Percentiles rank a stretch among this genome's conserved stretches.
Conservation (phyloP, 1,139 yeast genomes). For the Magnusiomyces sp. region DNA sequence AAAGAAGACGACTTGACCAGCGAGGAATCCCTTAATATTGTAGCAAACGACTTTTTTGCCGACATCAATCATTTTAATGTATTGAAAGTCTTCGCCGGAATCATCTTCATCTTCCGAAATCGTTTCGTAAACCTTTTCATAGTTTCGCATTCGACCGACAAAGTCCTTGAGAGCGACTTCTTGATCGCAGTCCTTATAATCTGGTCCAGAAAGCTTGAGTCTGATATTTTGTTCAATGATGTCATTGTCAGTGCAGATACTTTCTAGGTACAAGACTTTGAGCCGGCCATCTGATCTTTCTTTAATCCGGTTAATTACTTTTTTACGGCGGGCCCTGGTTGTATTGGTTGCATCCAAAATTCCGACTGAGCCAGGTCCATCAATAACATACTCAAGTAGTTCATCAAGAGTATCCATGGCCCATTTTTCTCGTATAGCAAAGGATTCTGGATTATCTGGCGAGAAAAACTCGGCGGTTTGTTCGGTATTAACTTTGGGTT, state of each 20-base stretch:
- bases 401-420: conserved; percentile 91
- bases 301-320: conserved; percentile 61
- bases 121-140: conserved; percentile 85
- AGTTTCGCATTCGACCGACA: conserved; percentile 69
- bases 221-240: conserved; percentile 76
- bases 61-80: conserved; percentile 91
- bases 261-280: conserved; percentile 77
- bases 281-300: conserved; percentile 65
- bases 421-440: conserved; percentile 78
- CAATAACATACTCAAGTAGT: conserved; percentile 66
- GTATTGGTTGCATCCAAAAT: conserved; percentile 91
- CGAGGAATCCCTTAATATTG: conserved; percentile 83
- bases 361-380: conserved; percentile 85
- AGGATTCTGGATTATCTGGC: conserved; percentile 63
- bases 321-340: conserved; percentile 61
- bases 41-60: conserved; percentile 90
- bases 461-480: conserved; percentile 82
- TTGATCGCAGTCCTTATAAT: conserved; percentile 80
- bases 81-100: conserved; percentile 56
- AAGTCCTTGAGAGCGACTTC: conserved; percentile 73
- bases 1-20: conserved; percentile 90
- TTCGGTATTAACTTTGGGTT: conserved; percentile 19
- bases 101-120: conserved; percentile 57
- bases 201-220: conserved; percentile 87
- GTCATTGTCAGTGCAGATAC: conserved; percentile 71